Evolutionary conservation across 1,284 basidiomycete species (phyloP).

Genomic region (Wolfiporia cocos): DNA sequence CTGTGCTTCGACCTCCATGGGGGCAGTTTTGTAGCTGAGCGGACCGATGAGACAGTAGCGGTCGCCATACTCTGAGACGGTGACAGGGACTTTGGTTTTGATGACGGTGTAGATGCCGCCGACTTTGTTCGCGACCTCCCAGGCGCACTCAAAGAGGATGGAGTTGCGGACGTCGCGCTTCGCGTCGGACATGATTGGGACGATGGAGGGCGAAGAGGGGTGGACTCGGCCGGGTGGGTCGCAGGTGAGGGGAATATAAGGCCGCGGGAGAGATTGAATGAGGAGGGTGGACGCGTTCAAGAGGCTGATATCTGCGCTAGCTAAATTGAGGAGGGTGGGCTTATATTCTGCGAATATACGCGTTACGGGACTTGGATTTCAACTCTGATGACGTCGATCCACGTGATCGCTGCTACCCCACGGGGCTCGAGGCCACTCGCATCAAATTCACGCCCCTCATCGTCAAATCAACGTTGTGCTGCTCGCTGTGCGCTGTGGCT

Average conservation of each 20-base stretch:
- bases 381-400: no score
- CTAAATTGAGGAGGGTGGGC: no score
- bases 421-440: no score
- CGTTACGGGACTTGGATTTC: no score
- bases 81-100: slow-evolving; percentile 98
- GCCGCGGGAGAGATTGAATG: no score
- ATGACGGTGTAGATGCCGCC: slow-evolving; percentile 99
- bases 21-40: slow-evolving; percentile 94
- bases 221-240: slow-evolving; percentile 1
- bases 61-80: slow-evolving; percentile 88
- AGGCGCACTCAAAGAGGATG: slow-evolving; percentile 85
- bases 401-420: no score
- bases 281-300: no score
- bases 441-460: no score
- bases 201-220: slow-evolving; percentile 2
- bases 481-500: no score
- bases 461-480: no score
- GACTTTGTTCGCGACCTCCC: slow-evolving; percentile 97
- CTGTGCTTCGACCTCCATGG: slow-evolving; percentile 95
- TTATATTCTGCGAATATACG: no score
- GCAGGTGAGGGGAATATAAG: background rate
- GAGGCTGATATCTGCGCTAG: no score
- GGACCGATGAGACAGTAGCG: slow-evolving; percentile 93
- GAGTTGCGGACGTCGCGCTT: slow-evolving; percentile 75
- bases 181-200: slow-evolving; percentile 27